Conservation (phyloP, 495 filamentous ascomycete genomes). For the Bacidia rubella region DNA sequence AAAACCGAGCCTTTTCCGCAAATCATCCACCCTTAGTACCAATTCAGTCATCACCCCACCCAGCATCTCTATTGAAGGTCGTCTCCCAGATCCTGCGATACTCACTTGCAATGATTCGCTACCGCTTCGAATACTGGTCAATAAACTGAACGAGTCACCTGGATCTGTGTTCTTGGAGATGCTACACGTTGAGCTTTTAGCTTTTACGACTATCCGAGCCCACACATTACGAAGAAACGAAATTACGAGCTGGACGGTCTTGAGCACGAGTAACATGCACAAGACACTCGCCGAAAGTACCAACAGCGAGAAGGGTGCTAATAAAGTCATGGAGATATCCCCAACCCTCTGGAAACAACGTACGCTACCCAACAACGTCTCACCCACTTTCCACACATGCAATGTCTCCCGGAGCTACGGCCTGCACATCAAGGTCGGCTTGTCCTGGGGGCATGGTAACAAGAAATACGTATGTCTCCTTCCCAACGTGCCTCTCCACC, state of each 20-base stretch:
- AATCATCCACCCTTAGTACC: conserved; percentile 18
- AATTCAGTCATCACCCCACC: conserved; percentile 27
- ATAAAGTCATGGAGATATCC: conserved; percentile 55
- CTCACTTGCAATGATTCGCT: conserved; percentile 77
- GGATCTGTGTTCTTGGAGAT: conserved; percentile 60
- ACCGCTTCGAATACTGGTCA: conserved; percentile 65
- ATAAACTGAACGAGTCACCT: conserved; percentile 50
- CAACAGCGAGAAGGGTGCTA: conserved; percentile 30
- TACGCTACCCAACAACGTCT: conserved; percentile 66
- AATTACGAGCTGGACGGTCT: conserved; percentile 51
- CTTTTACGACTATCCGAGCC: conserved; percentile 63
- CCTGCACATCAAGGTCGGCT: conserved; percentile 64
- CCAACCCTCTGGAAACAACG: conserved; percentile 51
- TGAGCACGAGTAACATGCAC: conserved; percentile 52
- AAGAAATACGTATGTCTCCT: conserved; percentile 36
- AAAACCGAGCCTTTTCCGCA: conserved; percentile 42
- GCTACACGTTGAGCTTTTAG: conserved; percentile 67
- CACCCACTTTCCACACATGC: conserved; percentile 77
- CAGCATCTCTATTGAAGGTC: conserved; percentile 54
- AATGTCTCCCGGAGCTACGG: conserved; percentile 74
- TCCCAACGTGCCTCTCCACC: not conserved
- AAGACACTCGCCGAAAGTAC: conserved; percentile 39
- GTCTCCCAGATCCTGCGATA: conserved; percentile 78
- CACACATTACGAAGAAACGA: conserved; percentile 56
- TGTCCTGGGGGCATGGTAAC: conserved; percentile 42